Base-by-base conservation (phyloP, 2,329 filamentous ascomycete species). In the Aureobasidium uvarum region DNA sequence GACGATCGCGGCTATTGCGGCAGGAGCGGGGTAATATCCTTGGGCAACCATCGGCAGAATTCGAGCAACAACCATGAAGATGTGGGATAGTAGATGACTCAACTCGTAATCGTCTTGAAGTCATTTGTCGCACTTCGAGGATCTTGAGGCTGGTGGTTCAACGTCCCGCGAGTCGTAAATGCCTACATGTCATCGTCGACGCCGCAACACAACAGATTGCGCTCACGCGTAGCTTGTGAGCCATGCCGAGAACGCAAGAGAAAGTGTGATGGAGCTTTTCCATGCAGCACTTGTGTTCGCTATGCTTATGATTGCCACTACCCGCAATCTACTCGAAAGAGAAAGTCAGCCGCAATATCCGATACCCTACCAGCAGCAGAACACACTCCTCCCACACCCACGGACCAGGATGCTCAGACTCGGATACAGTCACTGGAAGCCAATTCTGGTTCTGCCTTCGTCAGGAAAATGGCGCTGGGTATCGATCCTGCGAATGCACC, bases 361-460 rank as follows among this genome's bases (percentile, higher is more conserved):
- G 65, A 71, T 16, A 28, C 48, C 41, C 28, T 62, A 33, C 28
- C 65, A 45, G 38, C 50, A 48, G 52, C 59, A 23, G 62, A 56
- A 33, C 48, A 50, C 62, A 45, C 46, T 55, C 52, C 51, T 59
- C 16, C 48, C 1, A 46, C 62, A 36, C 51, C 43, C 33, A 50
- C 36, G 54, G 65, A 60, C 41, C 36, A 50, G 23, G 52, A 36
- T 54, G 63, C 25, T 36, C 67, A 66, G 39, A 59, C 48, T 33
- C 36, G 63, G 20, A 66, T 78, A 50, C 75, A 75, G 5, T 82
- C 81, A 0, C 74, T 85, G 3, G 83, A 86, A 68, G 84, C 82
- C 41, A 86, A 86, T 67, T 85, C 83, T 0, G 83, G 83, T 0
- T 81, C 84, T 0, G 83, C 83, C 0, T 86, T 86, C 70, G 79